Conservation (phyloP, 306 rosid species). For the Crotalaria pallida region DNA sequence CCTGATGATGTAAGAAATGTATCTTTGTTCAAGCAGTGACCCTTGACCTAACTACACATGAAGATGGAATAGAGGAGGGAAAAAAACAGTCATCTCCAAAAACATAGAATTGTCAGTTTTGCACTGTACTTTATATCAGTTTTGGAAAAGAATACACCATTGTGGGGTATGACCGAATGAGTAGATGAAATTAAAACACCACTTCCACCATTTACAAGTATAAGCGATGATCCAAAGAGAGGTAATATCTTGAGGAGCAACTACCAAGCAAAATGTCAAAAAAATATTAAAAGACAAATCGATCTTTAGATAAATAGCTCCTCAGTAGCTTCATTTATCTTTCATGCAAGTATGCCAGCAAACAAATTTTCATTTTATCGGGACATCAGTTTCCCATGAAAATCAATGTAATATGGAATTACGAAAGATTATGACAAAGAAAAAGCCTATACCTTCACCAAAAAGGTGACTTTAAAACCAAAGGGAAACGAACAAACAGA, state of each 20-base stretch:
- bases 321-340: not conserved
- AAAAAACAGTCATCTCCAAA: not conserved
- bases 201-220: not conserved
- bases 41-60: not conserved
- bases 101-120: not conserved
- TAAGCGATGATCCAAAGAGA: not conserved
- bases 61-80: not conserved
- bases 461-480: conserved; percentile 7
- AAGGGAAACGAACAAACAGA: not conserved
- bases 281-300: not conserved
- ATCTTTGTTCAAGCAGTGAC: not conserved
- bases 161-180: not conserved
- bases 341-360: not conserved
- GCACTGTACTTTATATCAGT: not conserved
- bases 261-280: not conserved
- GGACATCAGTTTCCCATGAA: not conserved
- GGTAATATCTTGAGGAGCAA: not conserved
- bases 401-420: not conserved
- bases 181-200: not conserved
- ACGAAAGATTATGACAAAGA: not conserved
- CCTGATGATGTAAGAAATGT: not conserved
- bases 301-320: not conserved
- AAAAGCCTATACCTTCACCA: conserved; percentile 1
- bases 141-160: not conserved
- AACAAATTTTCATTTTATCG: not conserved